Base-by-base conservation (phyloP, 2,329 filamentous ascomycete genomes). In the Phialophora tarda region DNA sequence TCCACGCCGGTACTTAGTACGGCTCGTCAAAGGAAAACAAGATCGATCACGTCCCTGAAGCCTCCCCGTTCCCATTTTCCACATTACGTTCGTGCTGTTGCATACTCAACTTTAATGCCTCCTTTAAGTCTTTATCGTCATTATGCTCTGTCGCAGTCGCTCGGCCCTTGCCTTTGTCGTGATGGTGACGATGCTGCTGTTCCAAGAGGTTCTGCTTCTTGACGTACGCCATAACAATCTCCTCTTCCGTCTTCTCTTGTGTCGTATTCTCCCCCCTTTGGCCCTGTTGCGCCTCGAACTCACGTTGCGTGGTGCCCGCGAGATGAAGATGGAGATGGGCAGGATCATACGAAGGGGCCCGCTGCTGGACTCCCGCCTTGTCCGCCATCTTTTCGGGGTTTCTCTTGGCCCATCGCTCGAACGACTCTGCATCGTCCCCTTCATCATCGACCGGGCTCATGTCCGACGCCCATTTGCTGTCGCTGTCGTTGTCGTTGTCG, bases 201-300 rank as follows among this genome's bases (percentile, higher is more conserved):
- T 63, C 60, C 60, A 63, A 56, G 6, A 63, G 60, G 50, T 38
- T 63, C 38, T 63, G 41, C 57, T 60, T 60, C 82, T 89, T 90
- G 44, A 91, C 84, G 75, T 91, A 92, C 73, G 91, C 89, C 74
- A 93, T 77, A 7, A 92, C 85, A 63, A 90, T 86, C 63, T 91
- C 86, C 74, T 93, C 89, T 73, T 92, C 89, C 0, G 82, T 85
- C 73, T 77, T 17, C 53, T 68, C 26, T 26, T 26, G 26, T 26
- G 3, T 26, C 26, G 26, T 26, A 3, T 26, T 26, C 5, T 26
- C 26, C 26, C 26, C 26, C 3, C n/a, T n/a, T n/a, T 26, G 26
- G 3, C 26, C 3, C 6, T 74, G 63, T 10, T 74, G 73, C 24
- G 70, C 57, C 34, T 75, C 73, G 68, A 67, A 71, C 61, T 70